These are phyloP conservation scores for Arxiozyma bovina DNA, from an alignment of 1,139 yeast genomes.

Conservation along the genomic window DNA sequence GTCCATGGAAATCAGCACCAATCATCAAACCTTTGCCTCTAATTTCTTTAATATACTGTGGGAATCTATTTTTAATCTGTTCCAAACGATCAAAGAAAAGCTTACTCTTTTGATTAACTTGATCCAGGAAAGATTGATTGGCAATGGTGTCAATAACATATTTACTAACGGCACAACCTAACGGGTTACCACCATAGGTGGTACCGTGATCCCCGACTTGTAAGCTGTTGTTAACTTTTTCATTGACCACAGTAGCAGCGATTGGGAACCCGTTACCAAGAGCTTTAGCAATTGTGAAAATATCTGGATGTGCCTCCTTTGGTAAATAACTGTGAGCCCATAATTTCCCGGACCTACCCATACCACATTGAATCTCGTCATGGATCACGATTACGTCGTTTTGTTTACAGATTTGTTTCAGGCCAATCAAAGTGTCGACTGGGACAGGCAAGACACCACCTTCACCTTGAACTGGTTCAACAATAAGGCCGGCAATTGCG, in stretches of 20 bases:
- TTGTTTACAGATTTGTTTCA: constrained; percentile 60
- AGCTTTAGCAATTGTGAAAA: constrained; percentile 89
- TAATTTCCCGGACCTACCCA: constrained; percentile 82
- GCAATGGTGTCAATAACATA: constrained; percentile 66
- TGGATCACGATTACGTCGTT: constrained; percentile 71
- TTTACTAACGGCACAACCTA: constrained; percentile 74
- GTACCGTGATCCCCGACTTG: constrained; percentile 96
- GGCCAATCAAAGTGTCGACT: constrained; percentile 51
- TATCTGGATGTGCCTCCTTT: constrained; percentile 81
- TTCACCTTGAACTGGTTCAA: constrained; percentile 97
- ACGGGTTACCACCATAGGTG: constrained; percentile 94
- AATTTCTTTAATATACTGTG: constrained; percentile 51
- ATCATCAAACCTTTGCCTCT: constrained; percentile 85
- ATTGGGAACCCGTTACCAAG: constrained; percentile 97
- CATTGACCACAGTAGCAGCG: constrained; percentile 85
- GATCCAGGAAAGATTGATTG: constrained; percentile 47
- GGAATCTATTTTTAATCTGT: constrained; percentile 46
- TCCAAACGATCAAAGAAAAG: constrained; percentile 44
- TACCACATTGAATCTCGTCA: constrained; percentile 95
- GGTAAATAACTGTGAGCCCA: constrained; percentile 87
- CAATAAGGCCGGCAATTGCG: constrained; percentile 82
- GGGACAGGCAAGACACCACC: constrained; percentile 79
- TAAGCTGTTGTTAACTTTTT: constrained; percentile 60
- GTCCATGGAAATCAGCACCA: constrained; percentile 66
- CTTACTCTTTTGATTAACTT: constrained; percentile 52